Base-by-base conservation (phyloP, 2,329 filamentous ascomycete genomes). In the Fusarium virguliforme region DNA sequence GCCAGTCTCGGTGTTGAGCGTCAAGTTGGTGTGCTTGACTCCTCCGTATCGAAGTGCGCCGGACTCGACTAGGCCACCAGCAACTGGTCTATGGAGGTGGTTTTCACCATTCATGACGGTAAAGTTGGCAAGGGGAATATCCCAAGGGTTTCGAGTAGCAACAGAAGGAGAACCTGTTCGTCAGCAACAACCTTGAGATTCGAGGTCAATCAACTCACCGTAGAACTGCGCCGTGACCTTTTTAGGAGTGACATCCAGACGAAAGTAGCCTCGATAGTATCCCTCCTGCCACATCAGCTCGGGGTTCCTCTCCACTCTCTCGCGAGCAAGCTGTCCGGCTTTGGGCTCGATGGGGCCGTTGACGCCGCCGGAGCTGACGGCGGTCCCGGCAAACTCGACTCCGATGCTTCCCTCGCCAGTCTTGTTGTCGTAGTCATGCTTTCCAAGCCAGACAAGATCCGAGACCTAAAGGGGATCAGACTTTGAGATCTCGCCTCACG, bases 221-320 rank as follows among this genome's bases (percentile, higher is more conserved):
- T 90, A 94, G 80, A 86, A 94, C 12, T 84, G 83, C 0, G 91
- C 91, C n/a, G 87, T 82, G 3, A 92, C 84, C 48, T 86, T 81
- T 10, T 90, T 83, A 24, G 87, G 83, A 22, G 81, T 83, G 60
- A 92, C 82, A 53, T 86, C 85, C 41, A 94, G 81, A 75, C 91
- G 87, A 72, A 89, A 93, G 81, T 94, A 94, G 1, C 92, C 92
- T 18, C 91, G 85, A 79, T 93, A 94, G 78, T 92, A 94, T 8
- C 90, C 79, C 63, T 94, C 91, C 72, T 91, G 88, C 92, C 91
- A 94, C 75, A 92, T 89, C 51, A 94, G 82, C 78, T 92, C 90
- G 1, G 83, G 80, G 78, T 92, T 94, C 24, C 72, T 84, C 80
- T 46, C 76, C 76, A 68, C 46, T 30, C 70, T 62, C 8, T 41